Base-by-base conservation (phyloP, 2,329 filamentous ascomycete species). In the Talaromyces verruculosus region DNA sequence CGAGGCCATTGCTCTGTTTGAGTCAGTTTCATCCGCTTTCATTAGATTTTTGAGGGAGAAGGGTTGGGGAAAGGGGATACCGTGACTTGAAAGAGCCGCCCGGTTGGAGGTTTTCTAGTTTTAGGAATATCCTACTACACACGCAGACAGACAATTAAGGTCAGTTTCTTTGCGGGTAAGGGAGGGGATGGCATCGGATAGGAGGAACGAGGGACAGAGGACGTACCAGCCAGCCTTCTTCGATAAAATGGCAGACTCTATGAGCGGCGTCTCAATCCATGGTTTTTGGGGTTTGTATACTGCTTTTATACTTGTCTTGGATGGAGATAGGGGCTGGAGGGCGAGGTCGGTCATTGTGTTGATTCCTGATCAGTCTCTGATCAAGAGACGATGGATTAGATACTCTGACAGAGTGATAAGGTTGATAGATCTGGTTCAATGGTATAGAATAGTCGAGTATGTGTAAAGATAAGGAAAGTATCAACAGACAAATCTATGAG, bases 1-100 rank as follows among this genome's bases (percentile, higher is more conserved):
- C 76, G 91, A 86, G 60, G 91, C 91, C 68, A 94, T 87, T 35
- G 90, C 91, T 57, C 65, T 68, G n/a, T 61, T 41, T 28, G 2
- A 58, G 49, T 41, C 22, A 37, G 35, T 37, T 22, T 22, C n/a
- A n/a, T n/a, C n/a, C n/a, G n/a, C n/a, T n/a, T n/a, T 22, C 22
- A 22, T 22, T 22, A 22, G 22, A 22, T 22, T 22, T 22, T 22
- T 13, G 39, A 6, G 6, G 2, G 6, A n/a, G 39, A 8, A 43
- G 5, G 5, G 39, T 22, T 22, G 2, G 17, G 17, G 35, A 37
- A 13, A 11, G 8, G 35, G 35, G 13, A 33, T 64, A 74, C 70
- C 87, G 85, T 57, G 91, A 93, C 78, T 96, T 95, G 87, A 96
- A 96, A 45, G 91, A 93, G 69, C 91, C 91, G 25, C 89, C 90